phyloP scores from a whole-genome alignment of 305 asterid species.

The Petunia hybrid region DNA sequence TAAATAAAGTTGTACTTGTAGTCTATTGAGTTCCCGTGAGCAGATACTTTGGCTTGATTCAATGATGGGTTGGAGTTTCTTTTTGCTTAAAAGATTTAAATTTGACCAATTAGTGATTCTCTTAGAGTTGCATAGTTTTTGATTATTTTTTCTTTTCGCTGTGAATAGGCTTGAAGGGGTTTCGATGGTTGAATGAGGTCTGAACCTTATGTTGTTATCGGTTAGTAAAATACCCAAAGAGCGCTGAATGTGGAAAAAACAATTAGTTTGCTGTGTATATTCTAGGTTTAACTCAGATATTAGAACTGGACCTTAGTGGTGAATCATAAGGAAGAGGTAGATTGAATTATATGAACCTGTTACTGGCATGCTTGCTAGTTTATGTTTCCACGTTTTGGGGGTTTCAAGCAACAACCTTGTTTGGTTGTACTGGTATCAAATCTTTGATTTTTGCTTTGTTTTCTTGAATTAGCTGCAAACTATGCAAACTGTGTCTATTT shows the following conservation, averaged over 20 bases:
- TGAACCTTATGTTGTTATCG: not conserved
- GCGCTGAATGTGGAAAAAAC: not conserved
- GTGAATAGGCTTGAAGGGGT: not conserved
- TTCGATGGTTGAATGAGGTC: constrained; percentile 20
- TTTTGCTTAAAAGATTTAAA: not conserved
- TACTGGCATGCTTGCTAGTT: not conserved
- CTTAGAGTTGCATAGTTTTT: not conserved
- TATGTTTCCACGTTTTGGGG: not conserved
- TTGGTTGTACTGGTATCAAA: not conserved
- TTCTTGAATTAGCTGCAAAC: not conserved
- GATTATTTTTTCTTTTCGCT: too few species aligned
- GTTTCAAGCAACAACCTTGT: not conserved
- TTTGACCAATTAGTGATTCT: not conserved
- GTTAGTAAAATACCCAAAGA: not conserved
- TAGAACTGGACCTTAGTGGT: not conserved
- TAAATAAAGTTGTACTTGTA: not conserved
- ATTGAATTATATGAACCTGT: not conserved
- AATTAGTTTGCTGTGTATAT: not conserved
- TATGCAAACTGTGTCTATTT: not conserved
- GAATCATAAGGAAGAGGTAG: not conserved
- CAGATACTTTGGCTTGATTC: too few species aligned
- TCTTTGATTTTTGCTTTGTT: not conserved
- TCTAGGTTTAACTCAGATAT: not conserved
- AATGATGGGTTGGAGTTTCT: too few species aligned
- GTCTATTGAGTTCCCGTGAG: not conserved